Evolutionary conservation across 2,329 filamentous ascomycete genomes (phyloP).

Genomic region (Xylariaceae sp.): DNA sequence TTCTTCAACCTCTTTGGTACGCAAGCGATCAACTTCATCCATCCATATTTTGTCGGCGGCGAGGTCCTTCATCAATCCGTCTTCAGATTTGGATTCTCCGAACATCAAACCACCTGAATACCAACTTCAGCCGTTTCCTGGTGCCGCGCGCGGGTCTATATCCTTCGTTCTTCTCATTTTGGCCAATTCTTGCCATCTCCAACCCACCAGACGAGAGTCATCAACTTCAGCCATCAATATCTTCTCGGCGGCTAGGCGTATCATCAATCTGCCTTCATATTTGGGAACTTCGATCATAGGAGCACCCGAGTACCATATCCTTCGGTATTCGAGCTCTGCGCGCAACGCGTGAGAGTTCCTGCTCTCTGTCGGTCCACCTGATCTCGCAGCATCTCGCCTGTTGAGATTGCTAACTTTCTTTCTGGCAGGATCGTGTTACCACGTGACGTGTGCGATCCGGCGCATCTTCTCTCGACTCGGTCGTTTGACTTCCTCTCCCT

Average conservation of each 20-base stretch:
- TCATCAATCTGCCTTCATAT: neutral
- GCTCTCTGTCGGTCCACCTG: neutral
- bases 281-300: neutral
- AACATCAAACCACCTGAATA: neutral
- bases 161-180: neutral
- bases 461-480: neutral
- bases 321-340: neutral
- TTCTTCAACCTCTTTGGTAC: no score
- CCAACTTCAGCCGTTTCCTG: neutral
- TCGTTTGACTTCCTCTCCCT: neutral
- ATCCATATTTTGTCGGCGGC: neutral
- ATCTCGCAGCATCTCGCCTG: neutral
- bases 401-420: neutral
- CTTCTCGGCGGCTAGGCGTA: neutral
- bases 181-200: neutral
- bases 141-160: neutral
- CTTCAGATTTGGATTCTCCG: neutral
- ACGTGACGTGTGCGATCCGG: neutral
- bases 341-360: neutral
- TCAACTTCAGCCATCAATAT: neutral
- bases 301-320: neutral
- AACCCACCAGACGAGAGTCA: neutral
- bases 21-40: neutral
- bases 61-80: neutral
- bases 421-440: neutral